Evolutionary conservation across 1,284 basidiomycete species (phyloP), one percentile per base, ranked within the genome.

Genomic region (Irpex sp.): DNA sequence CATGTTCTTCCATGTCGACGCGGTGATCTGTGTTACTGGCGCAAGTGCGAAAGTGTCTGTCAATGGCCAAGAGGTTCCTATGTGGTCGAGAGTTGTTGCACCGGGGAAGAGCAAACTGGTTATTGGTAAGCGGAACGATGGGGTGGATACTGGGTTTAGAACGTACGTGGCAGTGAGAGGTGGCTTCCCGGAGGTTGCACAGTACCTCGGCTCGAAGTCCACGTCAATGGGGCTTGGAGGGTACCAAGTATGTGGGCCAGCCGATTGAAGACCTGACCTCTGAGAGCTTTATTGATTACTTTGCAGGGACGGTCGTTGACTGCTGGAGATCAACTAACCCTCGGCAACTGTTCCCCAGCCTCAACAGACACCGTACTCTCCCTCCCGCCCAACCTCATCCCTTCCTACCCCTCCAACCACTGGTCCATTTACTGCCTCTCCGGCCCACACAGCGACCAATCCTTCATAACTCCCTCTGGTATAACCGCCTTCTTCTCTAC

Each of bases 361-460:
- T 64, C 59, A 10, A 69, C 72, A 4, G 55, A 21, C 61, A 58
- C 8, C 23, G 12, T 55, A 51, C 7, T 55, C 56, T 1, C 58
- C 3, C 64, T 74, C 10, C 71, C 72, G 18, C 47, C 61, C 2
- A 12, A 61, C 1, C 63, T 81, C 16, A 67, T 81, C 12, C 83
- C 82, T 0, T 56, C 66, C 6, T 87, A 87, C 69, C 75, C 79
- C 0, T 67, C 68, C 3, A 69, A 82, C 16, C 16, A 54, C 14
- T 86, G 85, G 84, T 71, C 73, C 0, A 67, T 90, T 9, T 73
- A 81, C 56, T 84, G 83, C 58, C 78, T 90, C 35, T 67, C 82
- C 1, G 88, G 88, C 0, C 88, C 87, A 0, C 86, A 88, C 35
- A 86, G 82, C 61, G 85, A 88, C 61, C 75, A 77, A 2, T 80